Evolutionary conservation across 129 eudicot species (phyloP).

Genomic region (Escallonia herrerae): DNA sequence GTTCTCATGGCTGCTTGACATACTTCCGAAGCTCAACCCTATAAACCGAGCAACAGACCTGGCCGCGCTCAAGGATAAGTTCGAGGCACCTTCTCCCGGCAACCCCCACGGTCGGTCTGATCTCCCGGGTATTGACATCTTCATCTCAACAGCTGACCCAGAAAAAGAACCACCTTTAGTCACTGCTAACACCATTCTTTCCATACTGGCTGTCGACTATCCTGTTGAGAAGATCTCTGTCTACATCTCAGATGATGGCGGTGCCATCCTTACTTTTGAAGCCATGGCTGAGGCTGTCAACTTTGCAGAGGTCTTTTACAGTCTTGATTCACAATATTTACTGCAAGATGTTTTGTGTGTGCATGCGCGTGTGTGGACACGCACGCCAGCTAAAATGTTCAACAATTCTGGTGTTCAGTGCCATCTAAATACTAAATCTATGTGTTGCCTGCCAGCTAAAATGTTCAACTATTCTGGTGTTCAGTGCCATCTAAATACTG

Average conservation of each 20-base stretch:
- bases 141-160: constrained; percentile 90
- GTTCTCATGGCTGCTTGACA: constrained; percentile 83
- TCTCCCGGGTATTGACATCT: constrained; percentile 81
- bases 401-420: too few species aligned
- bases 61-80: constrained; percentile 64
- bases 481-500: too few species aligned
- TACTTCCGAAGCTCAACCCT: constrained; percentile 81
- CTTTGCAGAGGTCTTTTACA: constrained; percentile 53
- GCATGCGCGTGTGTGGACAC: too few species aligned
- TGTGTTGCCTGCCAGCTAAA: too few species aligned
- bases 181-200: constrained; percentile 79
- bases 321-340: too few species aligned
- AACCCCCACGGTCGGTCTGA: constrained; percentile 90
- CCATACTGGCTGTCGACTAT: constrained; percentile 79
- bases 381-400: too few species aligned
- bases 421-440: too few species aligned
- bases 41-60: constrained; percentile 73
- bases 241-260: constrained; percentile 93
- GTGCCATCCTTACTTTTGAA: constrained; percentile 77
- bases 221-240: constrained; percentile 72
- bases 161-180: constrained; percentile 93
- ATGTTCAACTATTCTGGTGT: too few species aligned
- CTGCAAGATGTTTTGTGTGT: too few species aligned
- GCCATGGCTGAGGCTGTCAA: constrained; percentile 97
- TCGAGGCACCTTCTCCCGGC: constrained; percentile 47